Percentiles rank a stretch among this genome's conserved stretches.
Conservation (phyloP, 202 grass and related monocot species). For the Setaria italica region DNA sequence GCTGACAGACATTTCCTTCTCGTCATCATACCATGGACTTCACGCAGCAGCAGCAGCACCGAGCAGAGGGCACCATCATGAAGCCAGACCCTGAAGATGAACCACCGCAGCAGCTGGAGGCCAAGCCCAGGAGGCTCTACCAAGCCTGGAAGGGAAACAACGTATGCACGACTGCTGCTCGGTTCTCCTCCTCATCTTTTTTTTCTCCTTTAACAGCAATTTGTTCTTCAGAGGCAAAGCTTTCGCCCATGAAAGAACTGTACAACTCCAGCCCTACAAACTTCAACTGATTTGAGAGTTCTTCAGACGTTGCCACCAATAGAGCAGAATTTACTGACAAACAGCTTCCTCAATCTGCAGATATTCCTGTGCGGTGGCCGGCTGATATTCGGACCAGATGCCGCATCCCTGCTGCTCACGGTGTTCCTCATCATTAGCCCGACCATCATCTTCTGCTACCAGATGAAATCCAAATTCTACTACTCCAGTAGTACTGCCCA, state of each 20-base stretch:
- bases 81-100: background rate
- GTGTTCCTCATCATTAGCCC: constrained; percentile 53
- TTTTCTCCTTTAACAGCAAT: background rate
- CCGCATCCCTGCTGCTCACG: constrained; percentile 57
- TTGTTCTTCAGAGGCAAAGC: background rate
- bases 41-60: constrained; percentile 7
- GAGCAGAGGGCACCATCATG: constrained; percentile 5
- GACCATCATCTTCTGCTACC: constrained; percentile 55
- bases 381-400: constrained; percentile 71
- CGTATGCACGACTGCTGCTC: constrained; percentile 4
- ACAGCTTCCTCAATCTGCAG: constrained; percentile 39
- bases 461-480: constrained; percentile 46
- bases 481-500: background rate
- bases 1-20: background rate
- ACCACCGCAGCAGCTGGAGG: background rate
- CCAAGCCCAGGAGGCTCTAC: constrained; percentile 53
- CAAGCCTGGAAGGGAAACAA: constrained; percentile 77
- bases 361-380: constrained; percentile 62
- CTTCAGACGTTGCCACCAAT: background rate
- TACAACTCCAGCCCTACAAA: background rate
- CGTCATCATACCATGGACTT: constrained; percentile 13
- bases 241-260: background rate
- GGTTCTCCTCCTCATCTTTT: background rate
- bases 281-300: background rate
- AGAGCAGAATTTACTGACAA: background rate